Evolutionary conservation across 306 rosid genomes (phyloP), one percentile per base, ranked within the genome.

Genomic region (Acacia confusa): DNA sequence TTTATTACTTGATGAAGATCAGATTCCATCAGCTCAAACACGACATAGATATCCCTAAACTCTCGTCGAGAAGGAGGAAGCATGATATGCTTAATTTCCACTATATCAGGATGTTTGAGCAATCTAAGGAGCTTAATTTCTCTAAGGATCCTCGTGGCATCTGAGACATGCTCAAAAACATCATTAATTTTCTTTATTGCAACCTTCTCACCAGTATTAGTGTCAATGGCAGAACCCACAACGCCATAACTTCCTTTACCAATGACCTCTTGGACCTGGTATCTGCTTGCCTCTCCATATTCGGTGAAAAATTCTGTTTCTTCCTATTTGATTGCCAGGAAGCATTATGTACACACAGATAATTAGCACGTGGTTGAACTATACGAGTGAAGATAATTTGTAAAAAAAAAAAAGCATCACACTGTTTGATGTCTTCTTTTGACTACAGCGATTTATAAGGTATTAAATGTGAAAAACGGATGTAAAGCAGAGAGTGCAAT

Each of bases 281-380:
- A 87, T 76, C 67, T 78, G 50, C 80, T 87, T 48, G 90, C 90
- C 87, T 96, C 98, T 72, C 99, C 98, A 81, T 96, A 96, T 85
- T 93, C 95, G 0, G 99, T 96, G 86, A 96, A 96, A 88, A 96
- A 96, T 9, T 96, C 98, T 10, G 97, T 28, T 86, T 96, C 95
- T 48, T 79, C 77, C 38, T 95, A 83, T 14, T 86, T 64, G 60
- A 79, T 41, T 74, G 64, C 76, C 75, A 78, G 13, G 79, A 78
- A 48, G 60, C 81, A 71, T 69, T 15, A 28, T 63, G 40, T 15
- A 27, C 69, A 28, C 8, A 30, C 11, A 13, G 67, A 60, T 7
- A 63, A 15, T 15, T 68, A 68, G 50, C 17, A 20, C 15, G 40
- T 19, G 27, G 44, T 67, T 36, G 48, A 67, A 45, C 16, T 5